Percentiles rank a stretch among this genome's conserved stretches.
These are phyloP conservation scores for Exophiala lecanii-corni DNA, from an alignment of 2,329 filamentous ascomycete species.

Conservation along the genomic window DNA sequence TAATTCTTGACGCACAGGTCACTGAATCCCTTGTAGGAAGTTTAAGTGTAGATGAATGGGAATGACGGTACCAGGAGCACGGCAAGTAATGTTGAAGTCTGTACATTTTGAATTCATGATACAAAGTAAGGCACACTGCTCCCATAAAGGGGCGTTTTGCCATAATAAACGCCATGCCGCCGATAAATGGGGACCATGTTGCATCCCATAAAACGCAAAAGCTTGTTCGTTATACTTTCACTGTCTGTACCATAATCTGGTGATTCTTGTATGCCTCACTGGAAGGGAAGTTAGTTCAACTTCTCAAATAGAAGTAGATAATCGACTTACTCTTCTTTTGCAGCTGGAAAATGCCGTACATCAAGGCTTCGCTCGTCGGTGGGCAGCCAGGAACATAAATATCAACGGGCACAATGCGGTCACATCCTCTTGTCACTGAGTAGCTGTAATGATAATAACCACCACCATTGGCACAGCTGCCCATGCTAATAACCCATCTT, in stretches of 20 bases:
- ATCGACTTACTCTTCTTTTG: conserved; percentile 59
- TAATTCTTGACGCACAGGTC: too few relatives aligned
- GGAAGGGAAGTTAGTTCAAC: conserved; percentile 6
- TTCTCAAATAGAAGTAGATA: not conserved
- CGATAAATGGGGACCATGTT: not conserved
- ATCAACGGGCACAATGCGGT: conserved; percentile 73
- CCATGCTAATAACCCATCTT: conserved; percentile 82
- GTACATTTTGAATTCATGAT: not conserved
- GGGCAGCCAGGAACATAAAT: conserved; percentile 73
- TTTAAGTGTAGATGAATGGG: too few relatives aligned
- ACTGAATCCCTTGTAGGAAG: too few relatives aligned
- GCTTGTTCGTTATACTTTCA: conserved; percentile 20
- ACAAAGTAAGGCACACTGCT: not conserved
- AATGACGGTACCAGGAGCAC: too few relatives aligned
- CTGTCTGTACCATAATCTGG: conserved; percentile 53
- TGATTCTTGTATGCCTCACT: conserved; percentile 45
- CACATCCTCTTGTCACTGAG: conserved; percentile 68
- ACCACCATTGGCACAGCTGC: conserved; percentile 76
- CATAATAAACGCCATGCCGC: not conserved
- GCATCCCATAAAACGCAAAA: not conserved
- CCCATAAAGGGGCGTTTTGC: not conserved
- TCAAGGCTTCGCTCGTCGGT: conserved; percentile 49
- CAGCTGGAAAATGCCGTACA: conserved; percentile 65
- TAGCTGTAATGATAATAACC: conserved; percentile 88
- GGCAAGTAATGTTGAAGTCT: too few relatives aligned